These are phyloP conservation scores for Russula griseocarnosa DNA, from an alignment of 768 basidiomycete genomes.

Conservation along the genomic window DNA sequence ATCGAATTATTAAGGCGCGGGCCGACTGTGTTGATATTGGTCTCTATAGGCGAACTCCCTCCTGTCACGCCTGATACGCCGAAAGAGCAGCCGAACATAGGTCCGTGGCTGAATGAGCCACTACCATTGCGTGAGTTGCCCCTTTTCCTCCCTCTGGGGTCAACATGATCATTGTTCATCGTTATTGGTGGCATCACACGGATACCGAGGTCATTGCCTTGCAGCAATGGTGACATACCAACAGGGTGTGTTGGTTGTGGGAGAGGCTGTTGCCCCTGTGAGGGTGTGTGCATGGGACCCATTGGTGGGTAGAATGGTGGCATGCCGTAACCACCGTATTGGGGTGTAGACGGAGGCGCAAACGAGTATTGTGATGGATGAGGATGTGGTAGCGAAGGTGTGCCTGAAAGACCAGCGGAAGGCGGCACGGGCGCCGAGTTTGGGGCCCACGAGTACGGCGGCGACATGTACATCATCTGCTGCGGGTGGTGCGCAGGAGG, in stretches of 20 bases:
- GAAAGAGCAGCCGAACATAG: slow-evolving; percentile 49
- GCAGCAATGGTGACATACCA: slow-evolving; percentile 19
- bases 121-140: slow-evolving; percentile 30
- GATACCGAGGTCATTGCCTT: slow-evolving; percentile 31
- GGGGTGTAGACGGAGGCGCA: slow-evolving; percentile 35
- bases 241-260: slow-evolving; percentile 35
- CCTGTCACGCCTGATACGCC: slow-evolving; percentile 30
- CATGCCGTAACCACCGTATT: slow-evolving; percentile 26
- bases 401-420: slow-evolving; percentile 36
- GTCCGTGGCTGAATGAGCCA: slow-evolving; percentile 61
- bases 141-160: slow-evolving; percentile 31
- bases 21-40: slow-evolving; percentile 49
- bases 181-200: slow-evolving; percentile 35
- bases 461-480: slow-evolving; percentile 36
- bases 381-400: slow-evolving; percentile 33
- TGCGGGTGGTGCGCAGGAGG: slow-evolving; percentile 25
- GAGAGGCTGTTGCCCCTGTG: slow-evolving; percentile 28
- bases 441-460: slow-evolving; percentile 21
- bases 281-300: slow-evolving; percentile 20
- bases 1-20: slow-evolving; percentile 55
- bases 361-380: slow-evolving; percentile 36
- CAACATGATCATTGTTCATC: slow-evolving; percentile 33
- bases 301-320: slow-evolving; percentile 13
- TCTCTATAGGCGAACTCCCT: slow-evolving; percentile 21
- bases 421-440: slow-evolving; percentile 31